Evolutionary conservation across 108 stramenopile species (phyloP), one percentile per base, ranked within the genome.

Genomic region (Conticribra weissflogii): DNA sequence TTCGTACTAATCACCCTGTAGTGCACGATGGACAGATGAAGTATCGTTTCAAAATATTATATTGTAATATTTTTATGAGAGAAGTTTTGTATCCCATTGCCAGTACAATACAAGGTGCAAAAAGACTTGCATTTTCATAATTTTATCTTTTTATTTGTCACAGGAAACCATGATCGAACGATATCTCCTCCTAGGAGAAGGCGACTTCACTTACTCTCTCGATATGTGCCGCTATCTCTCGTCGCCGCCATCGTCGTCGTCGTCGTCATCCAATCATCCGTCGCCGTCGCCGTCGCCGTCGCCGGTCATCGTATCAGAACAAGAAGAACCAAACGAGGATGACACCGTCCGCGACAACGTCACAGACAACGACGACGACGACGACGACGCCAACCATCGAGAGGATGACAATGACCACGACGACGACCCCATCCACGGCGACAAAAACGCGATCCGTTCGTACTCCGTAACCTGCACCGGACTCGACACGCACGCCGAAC

Each of bases 191-290:
- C 63, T 94, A 12, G 93, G 93, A n/a, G 90, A 91, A 49, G 93
- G 90, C n/a, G 89, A 94, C 54, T 94, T 94, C 69, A 84, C 93
- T 17, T 94, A 86, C 55, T 91, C 93, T 0, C 60, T 88, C 16
- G 93, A 94, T 64, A 46, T 90, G 60, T 86, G 83, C 41, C 76
- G 86, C 17, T 86, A 79, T 65, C 53, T 90, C 7, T 67, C 69
- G 14, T 66, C 78, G 9, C 3, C 33, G 19, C 31, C 66, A 33
- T 14, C 17, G 3, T 21, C 54, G 21, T 15, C 68, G 23, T 19
- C 15, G 30, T 14, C 1, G 14, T 18, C 29, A 28, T 50, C 3
- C 19, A 9, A 18, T 28, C 32, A 16, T 2, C 8, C 9, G 25
- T 30, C 28, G 66, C 16, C 52, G 66, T 45, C 0, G 24, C n/a